A percentile compares a stretch with the other conserved stretches of the same genome.
Evolutionary conservation across 2,329 filamentous ascomycete species (phyloP).

Genomic region (Cladosporium sp.): DNA sequence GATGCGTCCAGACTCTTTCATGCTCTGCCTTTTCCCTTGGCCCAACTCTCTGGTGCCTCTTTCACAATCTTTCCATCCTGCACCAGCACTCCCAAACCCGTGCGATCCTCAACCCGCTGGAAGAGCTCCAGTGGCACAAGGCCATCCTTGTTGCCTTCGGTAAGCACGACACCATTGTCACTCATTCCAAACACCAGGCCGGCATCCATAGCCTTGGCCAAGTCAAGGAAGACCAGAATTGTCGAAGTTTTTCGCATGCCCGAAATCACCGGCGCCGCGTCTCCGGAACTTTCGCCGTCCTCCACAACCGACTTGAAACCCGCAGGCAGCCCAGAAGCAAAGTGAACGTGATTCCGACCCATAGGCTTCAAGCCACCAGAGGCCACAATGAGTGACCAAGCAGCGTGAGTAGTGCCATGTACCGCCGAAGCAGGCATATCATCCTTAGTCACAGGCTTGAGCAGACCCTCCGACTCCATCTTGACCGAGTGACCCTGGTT

Average conservation of each 20-base stretch:
- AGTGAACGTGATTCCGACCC: slow-evolving; percentile 87
- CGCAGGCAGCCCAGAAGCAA: slow-evolving; percentile 70
- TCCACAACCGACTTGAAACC: slow-evolving; percentile 41
- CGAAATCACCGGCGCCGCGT: slow-evolving; percentile 61
- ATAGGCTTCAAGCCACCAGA: slow-evolving; percentile 78
- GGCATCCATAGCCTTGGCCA: slow-evolving; percentile 74
- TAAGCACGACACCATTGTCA: slow-evolving; percentile 53
- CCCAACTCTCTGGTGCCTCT: slow-evolving; percentile 65
- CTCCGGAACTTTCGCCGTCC: slow-evolving; percentile 22
- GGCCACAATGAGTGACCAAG: slow-evolving; percentile 74
- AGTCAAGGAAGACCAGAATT: slow-evolving; percentile 76
- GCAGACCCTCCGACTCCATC: slow-evolving; percentile 68
- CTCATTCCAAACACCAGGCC: slow-evolving; percentile 63
- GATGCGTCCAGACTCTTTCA: slow-evolving; percentile 29
- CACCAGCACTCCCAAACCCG: slow-evolving; percentile 66
- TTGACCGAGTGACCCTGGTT: slow-evolving; percentile 93
- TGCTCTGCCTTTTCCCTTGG: slow-evolving; percentile 41
- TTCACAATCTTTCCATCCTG: slow-evolving; percentile 66
- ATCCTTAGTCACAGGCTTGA: slow-evolving; percentile 65
- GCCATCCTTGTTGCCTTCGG: slow-evolving; percentile 56
- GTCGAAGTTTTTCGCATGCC: slow-evolving; percentile 56
- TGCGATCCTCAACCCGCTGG: slow-evolving; percentile 67
- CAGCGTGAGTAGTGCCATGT: slow-evolving; percentile 85
- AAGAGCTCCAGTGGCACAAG: slow-evolving; percentile 70
- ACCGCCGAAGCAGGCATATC: slow-evolving; percentile 58